Conservation (phyloP, 169 alveolate genomes). For the Eimeria sp. region DNA sequence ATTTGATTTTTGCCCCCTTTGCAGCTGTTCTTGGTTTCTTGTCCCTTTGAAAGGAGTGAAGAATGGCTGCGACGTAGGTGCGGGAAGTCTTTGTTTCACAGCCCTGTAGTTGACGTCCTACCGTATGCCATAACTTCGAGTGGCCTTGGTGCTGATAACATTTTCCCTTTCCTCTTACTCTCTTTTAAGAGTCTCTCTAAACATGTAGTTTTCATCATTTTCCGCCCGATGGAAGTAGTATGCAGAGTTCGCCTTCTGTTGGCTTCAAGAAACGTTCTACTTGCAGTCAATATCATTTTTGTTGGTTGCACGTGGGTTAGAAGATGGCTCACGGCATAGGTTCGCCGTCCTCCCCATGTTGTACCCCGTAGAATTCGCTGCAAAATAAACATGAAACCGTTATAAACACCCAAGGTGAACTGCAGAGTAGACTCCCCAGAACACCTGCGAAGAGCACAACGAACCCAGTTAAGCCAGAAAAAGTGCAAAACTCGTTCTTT, state of each 20-base stretch:
- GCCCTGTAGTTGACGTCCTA: too few species aligned
- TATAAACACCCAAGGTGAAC: not conserved
- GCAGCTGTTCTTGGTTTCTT: not conserved
- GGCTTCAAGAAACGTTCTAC: not conserved
- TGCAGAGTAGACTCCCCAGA: not conserved
- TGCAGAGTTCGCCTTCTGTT: not conserved
- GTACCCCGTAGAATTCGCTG: not conserved
- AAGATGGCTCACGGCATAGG: too few species aligned
- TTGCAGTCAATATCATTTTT: not conserved
- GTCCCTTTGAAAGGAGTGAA: not conserved
- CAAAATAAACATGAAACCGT: not conserved
- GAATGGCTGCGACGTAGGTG: not conserved
- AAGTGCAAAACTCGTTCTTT: too few species aligned
- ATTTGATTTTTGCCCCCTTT: not conserved
- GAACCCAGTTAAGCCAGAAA: too few species aligned
- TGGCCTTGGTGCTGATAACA: too few species aligned
- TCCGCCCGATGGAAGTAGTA: not conserved
- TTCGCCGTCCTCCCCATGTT: too few species aligned
- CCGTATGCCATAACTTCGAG: not conserved
- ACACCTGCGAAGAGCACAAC: not conserved
- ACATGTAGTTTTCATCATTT: not conserved
- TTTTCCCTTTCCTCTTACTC: not conserved
- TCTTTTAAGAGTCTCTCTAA: too few species aligned
- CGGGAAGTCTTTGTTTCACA: not conserved
- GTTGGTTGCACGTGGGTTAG: too few species aligned